A percentile compares a stretch with the other conserved stretches of the same genome.
Conservation (phyloP, 805 yeast genomes). For the Priceomyces medius region DNA sequence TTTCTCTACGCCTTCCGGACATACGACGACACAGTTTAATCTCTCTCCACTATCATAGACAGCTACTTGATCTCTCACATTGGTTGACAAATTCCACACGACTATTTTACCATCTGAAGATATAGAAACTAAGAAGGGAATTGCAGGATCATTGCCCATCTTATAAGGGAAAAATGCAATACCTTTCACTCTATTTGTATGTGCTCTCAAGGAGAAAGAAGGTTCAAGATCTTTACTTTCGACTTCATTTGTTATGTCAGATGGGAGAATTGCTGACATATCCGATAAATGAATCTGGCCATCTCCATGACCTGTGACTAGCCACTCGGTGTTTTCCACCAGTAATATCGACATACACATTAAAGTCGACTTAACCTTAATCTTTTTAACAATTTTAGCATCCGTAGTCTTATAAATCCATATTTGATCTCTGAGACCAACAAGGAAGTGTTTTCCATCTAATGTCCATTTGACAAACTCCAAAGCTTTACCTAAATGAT, state of each 20-base stretch:
- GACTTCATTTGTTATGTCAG: conserved; percentile 12
- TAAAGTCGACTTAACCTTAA: conserved; percentile 54
- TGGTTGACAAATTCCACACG: conserved; percentile 69
- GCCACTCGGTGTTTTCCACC: conserved; percentile 50
- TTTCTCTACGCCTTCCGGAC: conserved; percentile 78
- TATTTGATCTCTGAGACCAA: conserved; percentile 68
- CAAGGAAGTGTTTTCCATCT: conserved; percentile 68
- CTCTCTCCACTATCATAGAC: conserved; percentile 90
- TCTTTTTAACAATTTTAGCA: conserved; percentile 56
- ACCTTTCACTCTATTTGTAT: conserved; percentile 82
- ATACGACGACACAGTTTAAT: conserved; percentile 76
- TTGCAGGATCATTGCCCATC: conserved; percentile 21
- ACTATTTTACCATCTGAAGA: conserved; percentile 94
- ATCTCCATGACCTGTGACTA: conserved; percentile 66
- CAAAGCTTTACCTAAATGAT: conserved; percentile 63
- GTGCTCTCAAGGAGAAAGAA: conserved; percentile 68
- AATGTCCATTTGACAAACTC: conserved; percentile 66
- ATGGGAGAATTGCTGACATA: conserved; percentile 27
- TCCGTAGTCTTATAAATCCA: conserved; percentile 62
- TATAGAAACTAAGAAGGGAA: conserved; percentile 66
- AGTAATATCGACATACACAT: conserved; percentile 62
- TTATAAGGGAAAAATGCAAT: conserved; percentile 52
- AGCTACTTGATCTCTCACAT: conserved; percentile 73
- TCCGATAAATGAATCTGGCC: conserved; percentile 66
- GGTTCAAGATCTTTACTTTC: conserved; percentile 38